A percentile compares a stretch with the other conserved stretches of the same genome.
Conservation (phyloP, 2,329 filamentous ascomycete genomes). For the Cladorrhinum sp. region DNA sequence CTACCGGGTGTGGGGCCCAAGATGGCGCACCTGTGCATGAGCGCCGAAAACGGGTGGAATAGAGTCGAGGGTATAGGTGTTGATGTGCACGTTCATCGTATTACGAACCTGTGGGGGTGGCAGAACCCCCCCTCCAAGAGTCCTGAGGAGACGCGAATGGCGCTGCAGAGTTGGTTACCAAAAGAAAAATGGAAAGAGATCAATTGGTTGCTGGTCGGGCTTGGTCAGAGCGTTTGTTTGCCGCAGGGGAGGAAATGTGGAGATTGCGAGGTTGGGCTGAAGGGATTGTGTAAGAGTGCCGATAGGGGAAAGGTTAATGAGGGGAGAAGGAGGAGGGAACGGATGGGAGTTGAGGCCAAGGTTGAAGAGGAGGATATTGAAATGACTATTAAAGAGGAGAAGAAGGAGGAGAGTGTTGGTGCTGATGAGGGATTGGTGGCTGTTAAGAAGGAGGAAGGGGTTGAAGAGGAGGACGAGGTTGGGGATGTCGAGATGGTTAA, state of each 20-base stretch:
- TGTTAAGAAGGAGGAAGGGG: constrained; percentile 6
- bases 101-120: constrained; percentile 94
- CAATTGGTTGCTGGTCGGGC: constrained; percentile 81
- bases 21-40: constrained; percentile 89
- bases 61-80: constrained; percentile 77
- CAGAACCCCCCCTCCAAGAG: constrained; percentile 63
- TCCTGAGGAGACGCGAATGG: constrained; percentile 76
- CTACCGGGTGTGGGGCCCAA: constrained; percentile 90
- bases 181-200: constrained; percentile 87
- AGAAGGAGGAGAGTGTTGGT: constrained; percentile 25
- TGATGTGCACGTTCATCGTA: constrained; percentile 91
- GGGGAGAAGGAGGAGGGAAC: constrained; percentile 50
- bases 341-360: constrained; percentile 29
- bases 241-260: constrained; percentile 79
- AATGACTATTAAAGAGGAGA: constrained; percentile 4
- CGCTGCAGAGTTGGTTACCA: constrained; percentile 79
- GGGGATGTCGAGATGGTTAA: constrained; percentile 28
- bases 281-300: constrained; percentile 72
- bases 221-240: constrained; percentile 83
- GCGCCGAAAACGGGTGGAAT: constrained; percentile 60
- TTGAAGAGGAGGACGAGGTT: constrained; percentile 21
- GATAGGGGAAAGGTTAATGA: constrained; percentile 61
- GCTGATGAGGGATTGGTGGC: constrained; percentile 10
- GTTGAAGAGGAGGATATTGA: constrained; percentile 19
- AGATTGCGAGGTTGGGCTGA: constrained; percentile 75